A percentile compares a stretch with the other conserved stretches of the same genome.
phyloP scores from a whole-genome alignment of 1,284 basidiomycete genomes.

The Amylostereum chailletii region DNA sequence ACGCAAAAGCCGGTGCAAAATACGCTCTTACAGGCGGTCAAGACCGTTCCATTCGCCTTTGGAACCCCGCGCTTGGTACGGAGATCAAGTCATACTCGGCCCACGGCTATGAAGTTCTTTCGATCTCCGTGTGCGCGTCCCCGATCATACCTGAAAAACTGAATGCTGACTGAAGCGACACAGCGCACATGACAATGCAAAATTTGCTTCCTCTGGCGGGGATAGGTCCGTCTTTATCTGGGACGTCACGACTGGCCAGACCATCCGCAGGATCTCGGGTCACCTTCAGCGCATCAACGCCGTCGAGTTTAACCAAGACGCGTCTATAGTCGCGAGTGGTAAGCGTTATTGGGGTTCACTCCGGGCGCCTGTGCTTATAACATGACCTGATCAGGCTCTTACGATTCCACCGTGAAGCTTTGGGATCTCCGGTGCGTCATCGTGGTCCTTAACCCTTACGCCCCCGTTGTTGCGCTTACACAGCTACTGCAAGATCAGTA shows the following conservation, averaged over 20 bases:
- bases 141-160: constrained; percentile 4
- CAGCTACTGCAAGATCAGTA: constrained; percentile 47
- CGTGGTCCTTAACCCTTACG: neutral
- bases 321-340: constrained; percentile 83
- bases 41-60: constrained; percentile 84
- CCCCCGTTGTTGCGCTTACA: neutral
- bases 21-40: constrained; percentile 89
- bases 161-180: constrained; percentile 2
- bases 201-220: constrained; percentile 89
- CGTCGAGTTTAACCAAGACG: constrained; percentile 86
- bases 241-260: constrained; percentile 87
- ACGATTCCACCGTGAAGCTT: constrained; percentile 79
- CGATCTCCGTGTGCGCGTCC: constrained; percentile 72
- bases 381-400: constrained; percentile 50
- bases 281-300: constrained; percentile 88
- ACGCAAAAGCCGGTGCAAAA: constrained; percentile 78
- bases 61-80: constrained; percentile 80
- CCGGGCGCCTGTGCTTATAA: neutral
- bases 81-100: constrained; percentile 87
- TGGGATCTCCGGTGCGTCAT: constrained; percentile 76
- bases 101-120: constrained; percentile 92
- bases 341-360: constrained; percentile 15
- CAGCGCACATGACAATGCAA: constrained; percentile 88
- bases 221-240: constrained; percentile 91
- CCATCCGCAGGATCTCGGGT: constrained; percentile 75